Evolutionary conservation across 129 eudicot genomes (phyloP).

Genomic region (Artemisia tridentata): DNA sequence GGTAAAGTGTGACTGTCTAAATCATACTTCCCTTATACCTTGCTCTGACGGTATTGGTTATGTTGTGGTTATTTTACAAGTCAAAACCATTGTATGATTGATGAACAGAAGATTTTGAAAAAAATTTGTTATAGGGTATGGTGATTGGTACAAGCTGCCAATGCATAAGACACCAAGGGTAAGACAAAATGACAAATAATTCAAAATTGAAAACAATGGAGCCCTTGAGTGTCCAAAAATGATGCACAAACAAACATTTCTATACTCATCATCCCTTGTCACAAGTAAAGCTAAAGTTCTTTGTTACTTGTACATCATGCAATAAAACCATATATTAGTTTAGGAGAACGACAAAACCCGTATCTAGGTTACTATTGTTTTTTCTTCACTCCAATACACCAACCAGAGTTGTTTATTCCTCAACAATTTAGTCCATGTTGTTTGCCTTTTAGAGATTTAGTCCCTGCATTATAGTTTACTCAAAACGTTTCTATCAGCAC

Average conservation of each 20-base stretch:
- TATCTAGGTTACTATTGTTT: slow-evolving; percentile 15
- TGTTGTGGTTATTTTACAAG: too few species aligned
- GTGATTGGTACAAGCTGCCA: slow-evolving; percentile 7
- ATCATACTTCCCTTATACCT: too few species aligned
- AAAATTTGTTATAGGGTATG: neutral
- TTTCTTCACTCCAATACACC: neutral
- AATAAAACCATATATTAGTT: neutral
- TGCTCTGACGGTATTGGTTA: too few species aligned
- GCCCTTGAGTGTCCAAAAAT: slow-evolving; percentile 15
- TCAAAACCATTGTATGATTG: neutral
- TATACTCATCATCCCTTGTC: slow-evolving; percentile 12
- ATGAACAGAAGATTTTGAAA: neutral
- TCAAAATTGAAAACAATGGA: slow-evolving; percentile 18
- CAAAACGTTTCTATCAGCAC: too few species aligned
- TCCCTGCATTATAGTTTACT: neutral
- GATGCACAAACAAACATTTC: slow-evolving; percentile 14
- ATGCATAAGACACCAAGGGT: slow-evolving; percentile 23
- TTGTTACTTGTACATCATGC: neutral
- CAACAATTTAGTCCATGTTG: neutral
- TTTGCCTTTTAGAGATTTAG: neutral
- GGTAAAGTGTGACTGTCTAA: too few species aligned
- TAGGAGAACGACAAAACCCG: slow-evolving; percentile 1
- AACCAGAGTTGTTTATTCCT: neutral
- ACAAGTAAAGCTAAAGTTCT: slow-evolving; percentile 18
- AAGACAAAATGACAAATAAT: neutral